Conservation (phyloP, 192 early-diverging fungal species). For the Backusella sp. region DNA sequence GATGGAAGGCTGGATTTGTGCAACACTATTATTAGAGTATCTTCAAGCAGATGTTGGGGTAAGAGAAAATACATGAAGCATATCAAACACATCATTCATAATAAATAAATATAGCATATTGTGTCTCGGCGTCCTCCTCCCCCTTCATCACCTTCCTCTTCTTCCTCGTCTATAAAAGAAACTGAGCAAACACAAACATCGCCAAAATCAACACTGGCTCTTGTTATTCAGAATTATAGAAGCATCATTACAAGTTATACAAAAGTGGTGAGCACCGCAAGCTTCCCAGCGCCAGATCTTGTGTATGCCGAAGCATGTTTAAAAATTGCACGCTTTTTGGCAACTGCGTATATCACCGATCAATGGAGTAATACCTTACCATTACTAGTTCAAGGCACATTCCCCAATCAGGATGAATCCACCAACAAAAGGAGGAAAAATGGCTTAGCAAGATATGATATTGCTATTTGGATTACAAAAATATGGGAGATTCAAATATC, state of each 20-base stretch:
- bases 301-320: constrained; percentile 65
- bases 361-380: constrained; percentile 36
- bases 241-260: constrained; percentile 64
- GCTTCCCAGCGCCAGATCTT: constrained; percentile 49
- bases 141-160: neutral
- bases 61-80: constrained; percentile 3
- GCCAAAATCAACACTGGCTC: constrained; percentile 35
- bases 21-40: constrained; percentile 56
- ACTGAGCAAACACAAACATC: neutral
- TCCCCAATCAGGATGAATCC: constrained; percentile 29
- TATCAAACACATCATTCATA: too few species aligned
- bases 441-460: constrained; percentile 50
- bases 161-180: neutral
- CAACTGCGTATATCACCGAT: constrained; percentile 35
- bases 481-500: constrained; percentile 49
- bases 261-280: constrained; percentile 39
- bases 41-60: constrained; percentile 65
- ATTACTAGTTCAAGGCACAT: constrained; percentile 33
- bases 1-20: constrained; percentile 66
- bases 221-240: constrained; percentile 65
- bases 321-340: constrained; percentile 63
- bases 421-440: constrained; percentile 20
- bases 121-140: constrained; percentile 16
- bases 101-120: constrained; percentile 13
- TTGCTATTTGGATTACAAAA: constrained; percentile 63